Percentiles rank a stretch among this genome's conserved stretches.
These are phyloP conservation scores for Penicillium taxi DNA, from an alignment of 495 filamentous ascomycete species.

Conservation along the genomic window DNA sequence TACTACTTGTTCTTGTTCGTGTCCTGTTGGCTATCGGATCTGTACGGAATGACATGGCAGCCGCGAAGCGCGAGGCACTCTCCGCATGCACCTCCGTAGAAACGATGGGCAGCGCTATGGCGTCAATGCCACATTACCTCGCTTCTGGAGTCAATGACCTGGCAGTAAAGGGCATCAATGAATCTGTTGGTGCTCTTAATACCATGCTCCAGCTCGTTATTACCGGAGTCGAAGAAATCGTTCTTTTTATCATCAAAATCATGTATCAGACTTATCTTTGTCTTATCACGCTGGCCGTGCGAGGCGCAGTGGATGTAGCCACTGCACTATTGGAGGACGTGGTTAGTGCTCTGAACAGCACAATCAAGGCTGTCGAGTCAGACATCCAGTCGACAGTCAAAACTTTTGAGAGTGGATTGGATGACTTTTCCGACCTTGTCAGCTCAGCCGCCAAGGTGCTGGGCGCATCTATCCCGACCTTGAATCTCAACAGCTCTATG, in stretches of 20 bases:
- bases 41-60: conserved; percentile 62
- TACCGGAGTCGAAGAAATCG: conserved; percentile 75
- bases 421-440: conserved; percentile 45
- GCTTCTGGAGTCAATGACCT: conserved; percentile 80
- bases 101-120: conserved; percentile 88
- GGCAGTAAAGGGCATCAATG: conserved; percentile 66
- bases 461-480: conserved; percentile 34
- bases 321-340: conserved; percentile 62
- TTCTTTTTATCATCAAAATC: conserved; percentile 85
- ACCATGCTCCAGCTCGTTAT: conserved; percentile 55
- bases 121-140: conserved; percentile 94
- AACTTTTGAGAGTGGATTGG: conserved; percentile 38
- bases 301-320: conserved; percentile 64
- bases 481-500: conserved; percentile 55
- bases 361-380: conserved; percentile 47
- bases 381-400: conserved; percentile 46
- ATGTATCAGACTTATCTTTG: conserved; percentile 84
- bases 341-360: conserved; percentile 62
- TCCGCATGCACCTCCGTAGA: conserved; percentile 89
- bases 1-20: conserved; percentile 75
- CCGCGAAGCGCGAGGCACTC: conserved; percentile 72
- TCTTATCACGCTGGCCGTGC: conserved; percentile 70
- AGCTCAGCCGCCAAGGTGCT: conserved; percentile 28
- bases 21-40: conserved; percentile 64
- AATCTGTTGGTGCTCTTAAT: conserved; percentile 67